Conservation (phyloP, 1,139 yeast species). For the Sugiyamaella paludigena region DNA sequence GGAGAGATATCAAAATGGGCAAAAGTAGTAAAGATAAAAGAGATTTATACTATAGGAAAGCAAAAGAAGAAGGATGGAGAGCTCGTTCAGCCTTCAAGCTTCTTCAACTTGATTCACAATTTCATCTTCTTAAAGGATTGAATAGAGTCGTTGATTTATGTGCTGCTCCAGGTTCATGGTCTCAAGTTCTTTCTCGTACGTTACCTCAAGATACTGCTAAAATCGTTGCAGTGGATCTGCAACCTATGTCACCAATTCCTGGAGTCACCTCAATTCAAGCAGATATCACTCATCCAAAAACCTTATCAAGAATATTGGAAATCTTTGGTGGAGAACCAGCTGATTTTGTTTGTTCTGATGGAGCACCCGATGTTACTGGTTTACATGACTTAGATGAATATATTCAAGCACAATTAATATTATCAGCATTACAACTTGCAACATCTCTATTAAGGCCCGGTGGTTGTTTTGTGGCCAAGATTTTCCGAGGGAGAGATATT, state of each 20-base stretch:
- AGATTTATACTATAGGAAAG: slow-evolving; percentile 84
- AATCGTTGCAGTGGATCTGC: slow-evolving; percentile 91
- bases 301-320: slow-evolving; percentile 68
- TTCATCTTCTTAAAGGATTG: slow-evolving; percentile 71
- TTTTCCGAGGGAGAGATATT: slow-evolving; percentile 92
- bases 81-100: slow-evolving; percentile 95
- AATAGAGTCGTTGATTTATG: slow-evolving; percentile 89
- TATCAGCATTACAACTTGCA: slow-evolving; percentile 87
- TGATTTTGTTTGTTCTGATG: slow-evolving; percentile 94
- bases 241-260: slow-evolving; percentile 93
- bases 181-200: slow-evolving; percentile 73
- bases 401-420: slow-evolving; percentile 88
- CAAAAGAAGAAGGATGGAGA: slow-evolving; percentile 96
- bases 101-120: slow-evolving; percentile 84
- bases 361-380: slow-evolving; percentile 99
- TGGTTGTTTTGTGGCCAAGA: slow-evolving; percentile 92
- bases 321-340: slow-evolving; percentile 90
- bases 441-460: slow-evolving; percentile 85
- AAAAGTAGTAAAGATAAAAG: slow-evolving; percentile 93
- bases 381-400: slow-evolving; percentile 94
- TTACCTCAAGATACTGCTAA: slow-evolving; percentile 45
- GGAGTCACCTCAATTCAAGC: slow-evolving; percentile 91
- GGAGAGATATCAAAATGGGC: slow-evolving; percentile 65
- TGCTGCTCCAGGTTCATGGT: slow-evolving; percentile 99
- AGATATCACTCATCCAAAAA: slow-evolving; percentile 93